Base-by-base conservation (phyloP, 805 yeast genomes). In the Zygoascus bituminiphila region DNA sequence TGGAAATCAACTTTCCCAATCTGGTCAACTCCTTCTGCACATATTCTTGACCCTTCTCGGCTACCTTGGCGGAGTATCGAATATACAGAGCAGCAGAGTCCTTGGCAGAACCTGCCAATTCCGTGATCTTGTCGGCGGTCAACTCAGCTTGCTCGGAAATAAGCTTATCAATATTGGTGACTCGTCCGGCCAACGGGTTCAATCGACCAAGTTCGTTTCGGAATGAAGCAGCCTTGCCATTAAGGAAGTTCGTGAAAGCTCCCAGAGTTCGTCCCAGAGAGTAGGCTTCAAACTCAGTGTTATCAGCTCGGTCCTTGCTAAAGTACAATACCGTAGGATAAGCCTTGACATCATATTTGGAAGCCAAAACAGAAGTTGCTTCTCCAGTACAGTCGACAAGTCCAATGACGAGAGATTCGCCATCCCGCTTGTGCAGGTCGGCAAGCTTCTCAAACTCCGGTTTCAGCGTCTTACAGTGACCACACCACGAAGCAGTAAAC, bases 401-500 rank as follows among this genome's bases (percentile, higher is more conserved):
- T 52, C 62, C 81, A 52, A 74, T 70, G 24, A 70, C 51, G 26
- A 77, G 53, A 33, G 61, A 63, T 24, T 64, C 69, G 25, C 59
- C 62, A 29, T 64, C 69, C 19, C 55, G 56, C 40, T 65, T 72
- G 42, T 75, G 74, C 2, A 73, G 64, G n/a, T 64, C 59, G 4
- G 84, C 81, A 45, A 80, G 63, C 44, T 64, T 52, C 40, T 70
- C 74, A 68, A 78, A 77, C 8, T 62, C 63, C 2, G 84, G 82
- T 49, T 70, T 67, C 55, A 81, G 64, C 17, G 66, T 62, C 61
- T 75, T 70, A 65, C 86, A 81, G 58, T 76, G 73, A 19, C 69
- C 73, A 60, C 86, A 79, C 81, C 83, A 76, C 36, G 69, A 51
- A 14, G 82, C 78, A 4, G 84, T 75, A 57, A 82, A 76, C 1